These are phyloP conservation scores for Russula ochroleuca DNA, from an alignment of 768 basidiomycete genomes.

Conservation along the genomic window DNA sequence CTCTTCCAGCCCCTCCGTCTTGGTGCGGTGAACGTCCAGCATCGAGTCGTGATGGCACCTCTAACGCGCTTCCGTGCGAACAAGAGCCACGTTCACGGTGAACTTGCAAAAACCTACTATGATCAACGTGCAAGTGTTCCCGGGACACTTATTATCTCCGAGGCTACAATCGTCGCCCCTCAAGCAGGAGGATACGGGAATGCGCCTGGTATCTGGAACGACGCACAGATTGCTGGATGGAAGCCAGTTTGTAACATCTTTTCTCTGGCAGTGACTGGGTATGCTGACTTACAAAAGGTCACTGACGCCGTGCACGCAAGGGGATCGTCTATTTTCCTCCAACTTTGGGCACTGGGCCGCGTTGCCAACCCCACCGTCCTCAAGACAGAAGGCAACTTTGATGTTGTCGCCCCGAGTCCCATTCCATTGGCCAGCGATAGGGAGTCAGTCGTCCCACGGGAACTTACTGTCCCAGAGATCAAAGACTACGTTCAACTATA, in stretches of 20 bases:
- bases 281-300: slow-evolving; percentile 38
- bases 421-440: slow-evolving; percentile 17
- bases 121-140: slow-evolving; percentile 43
- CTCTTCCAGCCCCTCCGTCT: slow-evolving; percentile 49
- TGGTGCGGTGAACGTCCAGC: slow-evolving; percentile 41
- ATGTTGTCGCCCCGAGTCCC: slow-evolving; percentile 30
- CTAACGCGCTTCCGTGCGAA: slow-evolving; percentile 45
- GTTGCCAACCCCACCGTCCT: slow-evolving; percentile 37
- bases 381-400: slow-evolving; percentile 35
- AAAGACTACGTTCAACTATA: slow-evolving; percentile 31
- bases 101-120: slow-evolving; percentile 46
- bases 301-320: slow-evolving; percentile 53
- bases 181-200: slow-evolving; percentile 48
- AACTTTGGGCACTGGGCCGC: slow-evolving; percentile 57
- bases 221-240: slow-evolving; percentile 53
- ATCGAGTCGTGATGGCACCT: slow-evolving; percentile 54
- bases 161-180: slow-evolving; percentile 51
- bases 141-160: slow-evolving; percentile 54
- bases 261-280: neutral
- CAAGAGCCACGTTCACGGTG: slow-evolving; percentile 36
- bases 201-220: slow-evolving; percentile 62
- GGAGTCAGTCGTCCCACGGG: slow-evolving; percentile 25
- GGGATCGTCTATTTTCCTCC: slow-evolving; percentile 49
- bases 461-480: slow-evolving; percentile 31
- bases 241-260: slow-evolving; percentile 36